phyloP scores from a whole-genome alignment of 345 rosid genomes.

The Brassica cretica region DNA sequence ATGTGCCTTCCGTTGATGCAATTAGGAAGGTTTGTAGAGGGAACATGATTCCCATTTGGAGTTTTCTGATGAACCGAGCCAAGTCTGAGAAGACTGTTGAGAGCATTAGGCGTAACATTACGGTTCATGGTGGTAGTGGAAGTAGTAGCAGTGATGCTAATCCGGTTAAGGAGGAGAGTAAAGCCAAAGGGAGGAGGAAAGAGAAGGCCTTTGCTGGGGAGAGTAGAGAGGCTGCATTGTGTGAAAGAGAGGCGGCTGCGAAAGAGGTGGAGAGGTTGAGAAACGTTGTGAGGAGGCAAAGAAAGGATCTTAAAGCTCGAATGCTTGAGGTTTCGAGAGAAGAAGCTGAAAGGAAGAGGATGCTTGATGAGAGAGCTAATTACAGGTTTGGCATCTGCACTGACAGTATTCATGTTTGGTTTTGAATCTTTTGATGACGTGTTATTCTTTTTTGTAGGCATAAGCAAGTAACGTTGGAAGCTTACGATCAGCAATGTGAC shows the following conservation, averaged over 20 bases:
- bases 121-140: slow-evolving; percentile 59
- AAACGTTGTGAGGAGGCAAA: slow-evolving; percentile 68
- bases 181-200: slow-evolving; percentile 54
- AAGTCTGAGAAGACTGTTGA: slow-evolving; percentile 84
- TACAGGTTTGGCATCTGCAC: slow-evolving; percentile 52
- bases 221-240: slow-evolving; percentile 62
- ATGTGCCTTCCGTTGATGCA: slow-evolving; percentile 63
- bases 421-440: background rate
- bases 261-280: slow-evolving; percentile 83
- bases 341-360: slow-evolving; percentile 85
- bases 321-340: slow-evolving; percentile 87
- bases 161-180: slow-evolving; percentile 54
- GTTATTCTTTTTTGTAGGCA: slow-evolving; percentile 50
- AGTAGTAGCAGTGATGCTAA: slow-evolving; percentile 3
- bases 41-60: slow-evolving; percentile 83
- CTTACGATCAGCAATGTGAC: slow-evolving; percentile 90
- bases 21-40: slow-evolving; percentile 77
- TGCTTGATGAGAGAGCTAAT: slow-evolving; percentile 84
- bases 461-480: slow-evolving; percentile 80
- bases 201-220: slow-evolving; percentile 48
- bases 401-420: background rate
- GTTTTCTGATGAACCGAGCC: slow-evolving; percentile 60
- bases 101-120: slow-evolving; percentile 68
- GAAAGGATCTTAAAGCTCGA: slow-evolving; percentile 77
- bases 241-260: slow-evolving; percentile 67